These are phyloP conservation scores for Phaffia rhodozyma DNA, from an alignment of 1,284 basidiomycete species.

Conservation along the genomic window DNA sequence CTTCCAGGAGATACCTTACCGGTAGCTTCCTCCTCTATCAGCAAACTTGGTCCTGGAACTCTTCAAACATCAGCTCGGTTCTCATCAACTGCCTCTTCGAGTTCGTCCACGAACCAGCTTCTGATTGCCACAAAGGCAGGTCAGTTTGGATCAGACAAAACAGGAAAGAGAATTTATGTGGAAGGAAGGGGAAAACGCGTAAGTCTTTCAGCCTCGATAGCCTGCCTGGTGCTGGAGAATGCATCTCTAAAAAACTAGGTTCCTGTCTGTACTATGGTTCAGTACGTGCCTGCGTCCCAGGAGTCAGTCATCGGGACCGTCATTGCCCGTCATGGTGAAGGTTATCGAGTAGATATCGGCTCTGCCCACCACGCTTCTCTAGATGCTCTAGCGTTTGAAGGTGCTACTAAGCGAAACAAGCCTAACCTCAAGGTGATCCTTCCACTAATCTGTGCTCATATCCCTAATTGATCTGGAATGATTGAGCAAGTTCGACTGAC, in stretches of 20 bases:
- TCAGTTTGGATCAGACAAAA: conserved; percentile 22
- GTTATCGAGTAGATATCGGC: conserved; percentile 42
- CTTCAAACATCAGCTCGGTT: conserved; percentile 15
- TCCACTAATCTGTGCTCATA: background rate
- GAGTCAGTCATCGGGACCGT: conserved; percentile 41
- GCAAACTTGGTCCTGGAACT: conserved; percentile 32
- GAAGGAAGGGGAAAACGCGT: conserved; percentile 33
- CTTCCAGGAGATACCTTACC: conserved; percentile 33
- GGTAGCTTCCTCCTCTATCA: conserved; percentile 22
- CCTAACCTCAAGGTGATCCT: conserved; percentile 40
- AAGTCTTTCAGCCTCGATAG: background rate
- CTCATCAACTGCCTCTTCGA: background rate
- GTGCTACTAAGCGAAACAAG: conserved; percentile 41
- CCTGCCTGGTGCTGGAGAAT: no score
- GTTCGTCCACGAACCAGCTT: conserved; percentile 7
- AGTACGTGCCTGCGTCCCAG: conserved; percentile 39
- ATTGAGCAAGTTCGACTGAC: no score
- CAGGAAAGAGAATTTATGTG: conserved; percentile 29
- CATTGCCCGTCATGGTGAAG: conserved; percentile 38
- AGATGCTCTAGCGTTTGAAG: conserved; percentile 42
- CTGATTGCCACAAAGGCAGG: conserved; percentile 30
- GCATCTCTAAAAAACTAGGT: background rate
- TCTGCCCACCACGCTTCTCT: conserved; percentile 37
- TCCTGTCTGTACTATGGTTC: background rate
- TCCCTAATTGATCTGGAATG: background rate